Percentiles rank a stretch among this genome's conserved stretches.
Evolutionary conservation across 345 rosid genomes (phyloP).

Genomic region (Populus simonii): DNA sequence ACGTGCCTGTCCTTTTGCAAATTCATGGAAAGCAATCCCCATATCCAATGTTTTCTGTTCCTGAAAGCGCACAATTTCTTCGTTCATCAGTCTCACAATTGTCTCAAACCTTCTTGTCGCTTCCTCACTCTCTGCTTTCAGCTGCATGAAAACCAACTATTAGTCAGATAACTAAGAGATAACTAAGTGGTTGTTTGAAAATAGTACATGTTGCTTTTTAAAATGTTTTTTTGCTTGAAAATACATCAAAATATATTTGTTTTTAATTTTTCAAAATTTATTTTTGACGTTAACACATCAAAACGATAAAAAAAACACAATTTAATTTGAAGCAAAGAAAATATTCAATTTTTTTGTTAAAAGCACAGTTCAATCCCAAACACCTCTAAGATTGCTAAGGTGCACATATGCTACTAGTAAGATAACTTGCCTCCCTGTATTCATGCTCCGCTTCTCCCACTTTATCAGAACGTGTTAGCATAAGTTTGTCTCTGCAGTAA

Average conservation of each 20-base stretch:
- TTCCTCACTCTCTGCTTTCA: conserved; percentile 78
- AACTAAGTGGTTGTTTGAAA: not conserved
- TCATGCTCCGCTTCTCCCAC: conserved; percentile 88
- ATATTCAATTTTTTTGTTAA: no score
- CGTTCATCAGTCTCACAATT: conserved; percentile 74
- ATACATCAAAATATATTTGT: no score
- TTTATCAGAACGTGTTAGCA: conserved; percentile 84
- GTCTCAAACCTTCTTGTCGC: conserved; percentile 66
- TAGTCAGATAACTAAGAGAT: conserved; percentile 5
- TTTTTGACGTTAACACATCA: no score
- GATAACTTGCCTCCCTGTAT: conserved; percentile 66
- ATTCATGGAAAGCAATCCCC: conserved; percentile 87
- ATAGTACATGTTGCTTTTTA: no score
- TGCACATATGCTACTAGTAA: not conserved
- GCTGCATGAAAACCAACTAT: conserved; percentile 44
- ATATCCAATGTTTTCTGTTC: conserved; percentile 84
- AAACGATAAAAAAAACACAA: no score
- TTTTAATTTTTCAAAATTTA: no score
- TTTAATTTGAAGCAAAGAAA: no score
- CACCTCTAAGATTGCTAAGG: not conserved
- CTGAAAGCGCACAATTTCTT: conserved; percentile 86
- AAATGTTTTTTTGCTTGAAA: no score
- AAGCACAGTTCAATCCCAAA: no score
- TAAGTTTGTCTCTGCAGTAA: conserved; percentile 77
- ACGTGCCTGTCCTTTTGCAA: conserved; percentile 90